Base-by-base conservation (phyloP, 441 rosid genomes). In the Adansonia gregorii region DNA sequence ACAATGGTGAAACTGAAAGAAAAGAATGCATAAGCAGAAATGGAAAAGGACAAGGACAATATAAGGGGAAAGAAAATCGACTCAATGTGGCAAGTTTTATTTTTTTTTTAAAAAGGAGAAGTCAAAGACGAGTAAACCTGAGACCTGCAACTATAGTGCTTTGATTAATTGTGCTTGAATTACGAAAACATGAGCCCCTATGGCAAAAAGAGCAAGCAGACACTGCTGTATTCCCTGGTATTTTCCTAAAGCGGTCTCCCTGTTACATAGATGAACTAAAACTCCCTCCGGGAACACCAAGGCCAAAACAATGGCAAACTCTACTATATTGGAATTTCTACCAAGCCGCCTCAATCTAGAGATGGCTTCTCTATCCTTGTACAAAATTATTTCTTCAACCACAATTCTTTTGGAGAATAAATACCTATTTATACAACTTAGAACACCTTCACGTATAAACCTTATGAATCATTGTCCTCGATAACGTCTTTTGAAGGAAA, bases 371-470 rank as follows among this genome's bases (percentile, higher is more conserved):
- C 81, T 72, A 51, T 74, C 76, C 66, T 70, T 74, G 52, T 58
- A 83, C 73, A 77, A 61, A 68, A 75, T 78, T 82, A 76, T 80
- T 82, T 72, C 83, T 81, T 78, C 84, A 76, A 74, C 69, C 76
- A 72, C 78, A 68, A 66, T 73, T 66, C 55, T 31, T 12, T 70
- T 67, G 41, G 63, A 75, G 75, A 66, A 78, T 61, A 74, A 65
- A 76, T 72, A 67, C 76, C 84, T 15, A 66, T 77, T 75, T 80
- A 72, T 80, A 77, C 74, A 61, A 56, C 78, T 77, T 58, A 45
- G 39, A 78, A 74, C 19, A 54, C 49, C 12, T 45, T 63, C 69
- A 71, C 66, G 74, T 69, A 74, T 75, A 72, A 80, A 66, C 56
- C 74, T 75, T 45, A 54, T 15, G 60, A 67, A 79, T 77, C 78